These are phyloP conservation scores for Cystobasidium onofrii DNA, from an alignment of 768 basidiomycete species.

Conservation along the genomic window DNA sequence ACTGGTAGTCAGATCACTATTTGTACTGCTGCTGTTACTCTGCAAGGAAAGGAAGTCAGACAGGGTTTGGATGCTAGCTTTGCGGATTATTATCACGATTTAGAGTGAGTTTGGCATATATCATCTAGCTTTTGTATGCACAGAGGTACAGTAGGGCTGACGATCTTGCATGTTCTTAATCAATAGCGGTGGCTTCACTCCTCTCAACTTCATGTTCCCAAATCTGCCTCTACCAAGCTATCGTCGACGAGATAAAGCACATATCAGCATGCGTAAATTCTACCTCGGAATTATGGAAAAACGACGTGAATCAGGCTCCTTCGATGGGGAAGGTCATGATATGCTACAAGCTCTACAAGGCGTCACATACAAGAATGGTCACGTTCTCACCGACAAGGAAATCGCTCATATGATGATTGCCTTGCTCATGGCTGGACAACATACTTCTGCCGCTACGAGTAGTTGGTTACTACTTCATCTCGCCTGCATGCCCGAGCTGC, in stretches of 20 bases:
- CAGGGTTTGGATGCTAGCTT: conserved; percentile 68
- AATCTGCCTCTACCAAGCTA: conserved; percentile 86
- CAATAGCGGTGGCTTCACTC: conserved; percentile 21
- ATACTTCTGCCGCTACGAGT: conserved; percentile 85
- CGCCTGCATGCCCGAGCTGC: conserved; percentile 55
- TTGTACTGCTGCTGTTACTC: conserved; percentile 81
- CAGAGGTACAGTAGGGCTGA: too few relatives aligned
- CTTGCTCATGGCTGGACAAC: conserved; percentile 97
- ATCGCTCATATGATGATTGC: conserved; percentile 98
- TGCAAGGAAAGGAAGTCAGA: conserved; percentile 89
- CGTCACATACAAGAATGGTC: conserved; percentile 75
- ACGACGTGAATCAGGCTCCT: conserved; percentile 53
- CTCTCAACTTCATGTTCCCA: conserved; percentile 78
- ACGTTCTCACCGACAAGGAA: conserved; percentile 70
- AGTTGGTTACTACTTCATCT: conserved; percentile 86
- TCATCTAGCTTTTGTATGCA: conserved; percentile 43
- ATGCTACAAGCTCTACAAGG: conserved; percentile 83
- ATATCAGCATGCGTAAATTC: conserved; percentile 86
- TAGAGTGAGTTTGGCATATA: conserved; percentile 56
- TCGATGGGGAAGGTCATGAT: conserved; percentile 64
- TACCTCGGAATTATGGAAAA: conserved; percentile 77
- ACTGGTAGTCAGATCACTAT: conserved; percentile 82
- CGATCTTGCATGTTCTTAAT: too few relatives aligned
- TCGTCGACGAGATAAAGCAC: conserved; percentile 75
- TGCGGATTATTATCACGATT: conserved; percentile 71